Evolutionary conservation across 257 asterid species (phyloP).

Genomic region (Pogostemon cablin): DNA sequence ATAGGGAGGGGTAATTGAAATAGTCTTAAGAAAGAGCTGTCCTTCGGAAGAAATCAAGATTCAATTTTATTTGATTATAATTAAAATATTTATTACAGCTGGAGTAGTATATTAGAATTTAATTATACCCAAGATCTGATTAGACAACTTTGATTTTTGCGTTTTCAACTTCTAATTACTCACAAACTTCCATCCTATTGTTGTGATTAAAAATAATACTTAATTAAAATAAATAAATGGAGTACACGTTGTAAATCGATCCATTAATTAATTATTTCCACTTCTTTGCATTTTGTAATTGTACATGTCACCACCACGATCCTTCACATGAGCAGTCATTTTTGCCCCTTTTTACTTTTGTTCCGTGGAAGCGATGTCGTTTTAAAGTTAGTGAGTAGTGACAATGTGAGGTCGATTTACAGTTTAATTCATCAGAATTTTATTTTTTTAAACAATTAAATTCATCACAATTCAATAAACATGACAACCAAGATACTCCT

Average conservation of each 20-base stretch:
- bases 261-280: slow-evolving; percentile 22
- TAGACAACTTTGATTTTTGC: slow-evolving; percentile 28
- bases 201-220: too few relatives aligned
- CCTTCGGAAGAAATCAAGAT: slow-evolving; percentile 37
- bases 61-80: slow-evolving; percentile 23
- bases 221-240: too few relatives aligned
- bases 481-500: too few relatives aligned
- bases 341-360: not conserved
- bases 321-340: slow-evolving; percentile 10
- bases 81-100: slow-evolving; percentile 39
- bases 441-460: too few relatives aligned
- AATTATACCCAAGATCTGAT: slow-evolving; percentile 6
- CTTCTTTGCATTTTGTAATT: slow-evolving; percentile 21
- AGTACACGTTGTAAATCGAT: not conserved
- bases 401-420: too few relatives aligned
- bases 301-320: not conserved
- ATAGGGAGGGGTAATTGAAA: slow-evolving; percentile 31
- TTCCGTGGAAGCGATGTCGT: too few relatives aligned
- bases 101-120: slow-evolving; percentile 26
- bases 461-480: too few relatives aligned
- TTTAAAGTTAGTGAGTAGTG: too few relatives aligned
- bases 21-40: slow-evolving; percentile 47
- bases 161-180: too few relatives aligned
- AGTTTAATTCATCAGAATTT: too few relatives aligned
- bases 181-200: too few relatives aligned